Evolutionary conservation across 2,329 filamentous ascomycete genomes (phyloP), one percentile per base, ranked within the genome.

Genomic region (Hypocrella siamensis): DNA sequence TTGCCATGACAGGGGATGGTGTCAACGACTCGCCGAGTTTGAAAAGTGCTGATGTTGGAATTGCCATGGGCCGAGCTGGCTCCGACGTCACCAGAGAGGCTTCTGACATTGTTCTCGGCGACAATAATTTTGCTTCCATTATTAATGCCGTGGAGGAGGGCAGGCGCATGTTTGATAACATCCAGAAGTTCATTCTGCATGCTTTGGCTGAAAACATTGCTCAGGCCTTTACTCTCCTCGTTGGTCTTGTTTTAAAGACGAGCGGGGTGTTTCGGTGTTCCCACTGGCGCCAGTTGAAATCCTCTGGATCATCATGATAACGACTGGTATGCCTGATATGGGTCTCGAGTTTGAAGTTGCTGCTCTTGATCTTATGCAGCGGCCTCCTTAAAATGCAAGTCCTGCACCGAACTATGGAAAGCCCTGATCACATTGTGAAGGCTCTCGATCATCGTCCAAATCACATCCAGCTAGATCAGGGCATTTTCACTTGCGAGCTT

Each of bases 51-150:
- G 77, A 83, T 44, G 76, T 84, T 12, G 78, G 78, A 44, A 82
- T 83, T 41, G 77, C 77, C 39, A 83, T 82, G 77, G 76, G 77
- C 30, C 60, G 72, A 39, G 64, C 73, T 26, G 78, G 78, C 12
- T 78, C 71, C 28, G 78, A 82, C 46, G 77, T 83, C 8, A 77
- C 78, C 38, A 82, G 81, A 45, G 76, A 90, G 53, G 83, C 83
- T 3, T 79, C 81, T 1, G 83, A 92, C 46, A 90, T 93, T 66
- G 81, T 92, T 22, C 61, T 93, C 26, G 85, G 81, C 0, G 82
- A 90, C 47, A 83, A 90, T 52, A 86, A 92, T 55, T 92, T 92
- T 48, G 80, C 83, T 9, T 84, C 78, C 18, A 82, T 81, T 34
- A 65, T 81, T 26, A 75, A 71, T n/a, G 76, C 72, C 21, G 74